Base-by-base conservation (phyloP, 371 early-diverging fungal genomes). In the Amoeboradix gromovi region DNA sequence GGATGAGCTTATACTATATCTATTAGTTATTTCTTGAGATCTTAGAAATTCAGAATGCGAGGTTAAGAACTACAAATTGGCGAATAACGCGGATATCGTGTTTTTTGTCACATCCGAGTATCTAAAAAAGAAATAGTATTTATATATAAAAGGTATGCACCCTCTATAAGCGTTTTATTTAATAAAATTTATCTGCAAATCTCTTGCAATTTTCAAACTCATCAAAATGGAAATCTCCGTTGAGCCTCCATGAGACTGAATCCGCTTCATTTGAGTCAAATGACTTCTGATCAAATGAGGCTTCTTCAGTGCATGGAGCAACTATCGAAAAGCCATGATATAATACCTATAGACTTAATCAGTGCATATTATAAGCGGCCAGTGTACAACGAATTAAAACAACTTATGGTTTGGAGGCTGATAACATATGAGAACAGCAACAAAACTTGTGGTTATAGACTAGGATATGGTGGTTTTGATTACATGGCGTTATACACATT, bases 401-500 rank as follows among this genome's bases (percentile, higher is more conserved):
- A 48, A 48, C 48, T 48, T 12, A 48, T 48, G 48, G 22, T 12
- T 48, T 48, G 48, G 48, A 48, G 22, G 22, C 22, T 48, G 22
- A 48, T 48, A 12, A 12, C 48, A 12, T 48, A 48, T 48, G 48
- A 48, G 22, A 48, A 48, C 48, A 48, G 22, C 22, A 22, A 5
- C 5, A 48, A 48, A 22, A 48, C 48, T 48, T 48, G 48, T 69
- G 96, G 95, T 17, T 98, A 97, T 78, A 85, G 93, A 32, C 81
- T 99, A 69, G 92, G 97, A 2, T 96, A 96, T 78, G 94, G 94
- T 71, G 99, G 99, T 17, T 95, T 94, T 78, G 99, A 99, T 77
- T 96, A 95, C 77, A 80, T 99, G 67, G 99, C 99, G 0, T 81
- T 99, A 66, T 88, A 91, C 76, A 86, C 94, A 0, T 82, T 99